phyloP scores from a whole-genome alignment of 2,329 filamentous ascomycete species.

The Cercospora zeina region DNA sequence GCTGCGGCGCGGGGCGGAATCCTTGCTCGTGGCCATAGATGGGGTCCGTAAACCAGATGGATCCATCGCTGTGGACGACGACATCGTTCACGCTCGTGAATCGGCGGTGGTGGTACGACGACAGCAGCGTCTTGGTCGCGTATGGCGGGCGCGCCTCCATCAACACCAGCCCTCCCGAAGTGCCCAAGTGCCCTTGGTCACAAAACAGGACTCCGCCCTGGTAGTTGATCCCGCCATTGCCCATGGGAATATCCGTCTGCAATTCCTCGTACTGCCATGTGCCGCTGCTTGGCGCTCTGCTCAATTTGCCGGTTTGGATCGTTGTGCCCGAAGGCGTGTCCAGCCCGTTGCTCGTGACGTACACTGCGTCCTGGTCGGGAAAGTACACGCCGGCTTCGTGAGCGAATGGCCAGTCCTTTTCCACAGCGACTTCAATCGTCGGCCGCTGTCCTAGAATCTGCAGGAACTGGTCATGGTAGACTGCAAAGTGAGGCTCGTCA shows the following conservation, averaged over 20 bases:
- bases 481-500: conserved; percentile 30
- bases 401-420: conserved; percentile 36
- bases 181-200: conserved; percentile 35
- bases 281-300: conserved; percentile 24
- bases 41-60: conserved; percentile 66
- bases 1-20: conserved; percentile 55
- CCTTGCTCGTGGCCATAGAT: conserved; percentile 61
- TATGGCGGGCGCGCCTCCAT: conserved; percentile 33
- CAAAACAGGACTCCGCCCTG: conserved; percentile 40
- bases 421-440: conserved; percentile 28
- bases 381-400: conserved; percentile 46
- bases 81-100: conserved; percentile 64
- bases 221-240: conserved; percentile 55
- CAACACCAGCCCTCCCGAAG: conserved; percentile 32
- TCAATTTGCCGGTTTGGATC: conserved; percentile 36
- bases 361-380: conserved; percentile 42
- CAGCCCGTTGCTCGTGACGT: conserved; percentile 46
- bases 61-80: conserved; percentile 53
- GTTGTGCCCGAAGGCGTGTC: conserved; percentile 19
- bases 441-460: conserved; percentile 32
- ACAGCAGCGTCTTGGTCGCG: conserved; percentile 47
- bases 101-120: conserved; percentile 60
- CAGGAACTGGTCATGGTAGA: conserved; percentile 36
- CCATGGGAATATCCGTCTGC: conserved; percentile 45
- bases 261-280: conserved; percentile 50